phyloP scores from a whole-genome alignment of 208 protist genomes.

The Crithidia thermophila region DNA sequence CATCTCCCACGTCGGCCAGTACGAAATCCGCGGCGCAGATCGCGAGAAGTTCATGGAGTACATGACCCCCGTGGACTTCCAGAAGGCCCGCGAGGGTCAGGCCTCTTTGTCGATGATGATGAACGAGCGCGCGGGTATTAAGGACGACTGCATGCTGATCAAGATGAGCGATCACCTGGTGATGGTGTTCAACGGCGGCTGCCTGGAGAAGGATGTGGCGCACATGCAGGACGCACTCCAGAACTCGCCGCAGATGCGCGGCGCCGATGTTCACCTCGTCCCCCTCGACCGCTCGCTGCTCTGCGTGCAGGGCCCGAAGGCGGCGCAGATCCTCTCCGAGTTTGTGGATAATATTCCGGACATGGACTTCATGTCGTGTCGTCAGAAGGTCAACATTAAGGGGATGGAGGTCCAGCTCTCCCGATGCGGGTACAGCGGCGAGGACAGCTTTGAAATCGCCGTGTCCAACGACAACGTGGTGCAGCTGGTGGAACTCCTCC shows the following conservation, averaged over 20 bases:
- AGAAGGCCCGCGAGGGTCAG: slow-evolving; percentile 33
- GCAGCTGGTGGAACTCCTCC: slow-evolving; percentile 59
- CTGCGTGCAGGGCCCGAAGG: slow-evolving; percentile 93
- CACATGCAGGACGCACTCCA: slow-evolving; percentile 59
- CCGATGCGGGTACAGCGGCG: slow-evolving; percentile 98
- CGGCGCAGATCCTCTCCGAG: slow-evolving; percentile 56
- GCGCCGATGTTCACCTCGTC: slow-evolving; percentile 82
- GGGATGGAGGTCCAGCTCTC: slow-evolving; percentile 68
- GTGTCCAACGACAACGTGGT: slow-evolving; percentile 42
- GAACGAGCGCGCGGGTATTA: slow-evolving; percentile 91
- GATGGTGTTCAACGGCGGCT: slow-evolving; percentile 96
- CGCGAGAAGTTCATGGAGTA: slow-evolving; percentile 93
- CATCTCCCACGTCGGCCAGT: slow-evolving; percentile 97
- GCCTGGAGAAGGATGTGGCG: slow-evolving; percentile 93
- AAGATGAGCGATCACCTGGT: slow-evolving; percentile 88
- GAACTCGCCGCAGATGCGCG: slow-evolving; percentile 48
- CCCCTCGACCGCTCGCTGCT: slow-evolving; percentile 84
- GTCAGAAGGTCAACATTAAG: slow-evolving; percentile 41
- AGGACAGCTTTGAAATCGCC: slow-evolving; percentile 99
- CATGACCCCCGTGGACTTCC: slow-evolving; percentile 87
- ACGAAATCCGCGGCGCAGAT: slow-evolving; percentile 89
- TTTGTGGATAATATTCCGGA: slow-evolving; percentile 30
- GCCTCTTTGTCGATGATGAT: slow-evolving; percentile 91
- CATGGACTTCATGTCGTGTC: slow-evolving; percentile 87
- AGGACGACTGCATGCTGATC: slow-evolving; percentile 96